Conservation (phyloP, 2,329 filamentous ascomycete species). For the Phoma sp. region DNA sequence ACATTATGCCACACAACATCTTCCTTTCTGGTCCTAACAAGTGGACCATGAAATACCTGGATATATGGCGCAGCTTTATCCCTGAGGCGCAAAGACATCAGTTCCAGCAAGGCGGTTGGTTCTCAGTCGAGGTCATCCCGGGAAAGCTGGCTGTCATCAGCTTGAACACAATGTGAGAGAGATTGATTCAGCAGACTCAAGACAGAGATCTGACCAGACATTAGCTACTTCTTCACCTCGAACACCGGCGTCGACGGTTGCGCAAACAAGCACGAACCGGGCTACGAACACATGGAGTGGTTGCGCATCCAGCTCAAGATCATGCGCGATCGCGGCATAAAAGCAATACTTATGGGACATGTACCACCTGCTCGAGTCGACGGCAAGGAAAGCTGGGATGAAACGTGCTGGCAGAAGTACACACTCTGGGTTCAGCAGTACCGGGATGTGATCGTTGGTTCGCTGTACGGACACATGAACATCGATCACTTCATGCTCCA, state of each 20-base stretch:
- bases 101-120: constrained; percentile 94
- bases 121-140: constrained; percentile 89
- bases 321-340: constrained; percentile 83
- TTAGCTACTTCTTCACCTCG: constrained; percentile 83
- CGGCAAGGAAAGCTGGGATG: constrained; percentile 89
- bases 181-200: too few relatives aligned
- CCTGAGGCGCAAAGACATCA: constrained; percentile 90
- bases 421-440: constrained; percentile 89
- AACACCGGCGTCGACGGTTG: constrained; percentile 96
- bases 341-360: constrained; percentile 92
- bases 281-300: constrained; percentile 97
- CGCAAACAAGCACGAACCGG: constrained; percentile 76
- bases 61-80: constrained; percentile 86
- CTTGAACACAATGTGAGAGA: constrained; percentile 77
- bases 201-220: neutral
- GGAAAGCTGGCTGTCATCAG: constrained; percentile 86
- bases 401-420: constrained; percentile 98
- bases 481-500: constrained; percentile 96
- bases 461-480: constrained; percentile 95
- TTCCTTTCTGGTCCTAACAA: constrained; percentile 83
- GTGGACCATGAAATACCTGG: constrained; percentile 78
- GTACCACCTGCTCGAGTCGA: constrained; percentile 88
- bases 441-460: constrained; percentile 82
- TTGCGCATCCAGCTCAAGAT: constrained; percentile 85
- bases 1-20: constrained; percentile 96